Percentiles rank a stretch among this genome's conserved stretches.
phyloP scores from a whole-genome alignment of 2,329 filamentous ascomycete genomes.

The Pseudogymnoascus sp. region DNA sequence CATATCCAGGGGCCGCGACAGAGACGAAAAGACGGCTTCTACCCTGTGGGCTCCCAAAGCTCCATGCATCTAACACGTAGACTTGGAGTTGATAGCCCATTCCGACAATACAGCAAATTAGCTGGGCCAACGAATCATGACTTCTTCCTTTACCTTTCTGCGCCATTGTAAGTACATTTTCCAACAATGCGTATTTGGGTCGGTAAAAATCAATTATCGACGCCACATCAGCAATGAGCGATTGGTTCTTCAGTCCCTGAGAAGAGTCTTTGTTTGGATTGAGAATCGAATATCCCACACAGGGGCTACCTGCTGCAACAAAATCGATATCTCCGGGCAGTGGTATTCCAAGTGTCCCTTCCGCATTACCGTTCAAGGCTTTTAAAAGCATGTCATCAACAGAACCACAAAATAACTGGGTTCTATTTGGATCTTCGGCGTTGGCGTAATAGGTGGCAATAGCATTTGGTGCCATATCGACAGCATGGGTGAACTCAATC shows the following conservation, averaged over 20 bases:
- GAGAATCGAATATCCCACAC: slow-evolving; percentile 63
- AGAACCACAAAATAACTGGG: slow-evolving; percentile 58
- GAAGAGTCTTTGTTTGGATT: slow-evolving; percentile 46
- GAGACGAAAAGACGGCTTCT: slow-evolving; percentile 62
- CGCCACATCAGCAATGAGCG: slow-evolving; percentile 67
- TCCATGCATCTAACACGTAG: slow-evolving; percentile 61
- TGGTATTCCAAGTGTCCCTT: slow-evolving; percentile 39
- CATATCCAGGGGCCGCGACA: slow-evolving; percentile 59
- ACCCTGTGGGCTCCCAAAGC: slow-evolving; percentile 56
- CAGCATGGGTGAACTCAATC: slow-evolving; percentile 56
- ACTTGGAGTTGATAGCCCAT: slow-evolving; percentile 69
- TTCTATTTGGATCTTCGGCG: slow-evolving; percentile 29
- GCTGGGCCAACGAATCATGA: slow-evolving; percentile 63
- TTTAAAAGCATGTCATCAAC: slow-evolving; percentile 58
- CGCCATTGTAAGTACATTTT: slow-evolving; percentile 66
- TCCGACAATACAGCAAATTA: slow-evolving; percentile 64
- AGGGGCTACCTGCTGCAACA: slow-evolving; percentile 67
- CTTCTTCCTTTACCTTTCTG: slow-evolving; percentile 34
- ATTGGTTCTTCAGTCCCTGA: slow-evolving; percentile 59
- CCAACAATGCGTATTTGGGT: slow-evolving; percentile 65
- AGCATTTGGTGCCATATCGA: slow-evolving; percentile 56
- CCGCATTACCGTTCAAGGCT: slow-evolving; percentile 44
- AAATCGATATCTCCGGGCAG: slow-evolving; percentile 56
- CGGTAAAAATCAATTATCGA: slow-evolving; percentile 67
- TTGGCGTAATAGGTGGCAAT: slow-evolving; percentile 72